Conservation (phyloP, 148 eudicot species). For the Fagopyrum tataricum region DNA sequence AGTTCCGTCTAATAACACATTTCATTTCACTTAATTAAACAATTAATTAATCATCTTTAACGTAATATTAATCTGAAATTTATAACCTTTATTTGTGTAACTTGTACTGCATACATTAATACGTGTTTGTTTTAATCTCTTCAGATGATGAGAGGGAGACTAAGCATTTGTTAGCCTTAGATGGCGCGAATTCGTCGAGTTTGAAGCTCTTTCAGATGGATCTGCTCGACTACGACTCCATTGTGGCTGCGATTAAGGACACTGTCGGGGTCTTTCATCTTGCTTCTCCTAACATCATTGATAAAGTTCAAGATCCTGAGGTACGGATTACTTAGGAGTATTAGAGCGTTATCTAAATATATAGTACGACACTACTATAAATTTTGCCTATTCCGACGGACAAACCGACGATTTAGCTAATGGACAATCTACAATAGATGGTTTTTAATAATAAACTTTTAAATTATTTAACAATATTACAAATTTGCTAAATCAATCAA, state of each 20-base stretch:
- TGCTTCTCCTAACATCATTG: constrained; percentile 74
- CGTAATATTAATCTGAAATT: too few species aligned
- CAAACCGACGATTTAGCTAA: too few species aligned
- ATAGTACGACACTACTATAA: too few species aligned
- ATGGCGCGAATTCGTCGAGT: constrained; percentile 45
- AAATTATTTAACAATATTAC: too few species aligned
- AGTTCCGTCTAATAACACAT: constrained; percentile 10
- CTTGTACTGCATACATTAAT: too few species aligned
- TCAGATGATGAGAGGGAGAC: constrained; percentile 71
- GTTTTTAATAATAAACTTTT: too few species aligned
- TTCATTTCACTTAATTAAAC: not conserved
- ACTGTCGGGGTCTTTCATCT: constrained; percentile 71
- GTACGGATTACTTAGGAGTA: constrained; percentile 12
- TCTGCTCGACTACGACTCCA: constrained; percentile 68
- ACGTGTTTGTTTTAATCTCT: not conserved
- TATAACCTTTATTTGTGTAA: too few species aligned
- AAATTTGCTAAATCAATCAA: not conserved
- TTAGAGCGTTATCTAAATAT: too few species aligned
- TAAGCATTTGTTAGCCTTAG: constrained; percentile 54
- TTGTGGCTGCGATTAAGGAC: constrained; percentile 44
- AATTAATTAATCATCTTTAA: too few species aligned
- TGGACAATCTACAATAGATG: too few species aligned
- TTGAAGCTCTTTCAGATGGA: constrained; percentile 67
- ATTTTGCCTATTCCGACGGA: too few species aligned
- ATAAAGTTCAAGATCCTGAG: constrained; percentile 61